Evolutionary conservation across 768 basidiomycete genomes (phyloP), one percentile per base, ranked within the genome.

Genomic region (Tylopilus intermedius): DNA sequence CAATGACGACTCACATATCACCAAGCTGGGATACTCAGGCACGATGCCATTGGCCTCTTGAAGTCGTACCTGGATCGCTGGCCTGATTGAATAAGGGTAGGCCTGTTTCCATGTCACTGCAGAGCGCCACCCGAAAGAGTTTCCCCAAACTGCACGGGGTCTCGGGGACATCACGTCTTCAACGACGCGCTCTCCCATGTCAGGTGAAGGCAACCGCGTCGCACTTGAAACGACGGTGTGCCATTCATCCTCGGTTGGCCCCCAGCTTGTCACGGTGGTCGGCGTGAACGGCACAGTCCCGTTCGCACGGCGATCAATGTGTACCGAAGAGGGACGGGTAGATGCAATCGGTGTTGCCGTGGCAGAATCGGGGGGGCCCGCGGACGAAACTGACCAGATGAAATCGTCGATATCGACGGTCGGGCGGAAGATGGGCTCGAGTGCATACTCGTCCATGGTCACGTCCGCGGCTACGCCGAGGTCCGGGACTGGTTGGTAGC

Each of bases 331-430:
- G 29, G 76, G 67, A 27, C 67, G 72, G 55, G 68, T 68, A 58
- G 71, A 74, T 5, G 72, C 67, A 6, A 71, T 45, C 5, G 72
- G 66, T 4, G 78, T 77, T 27, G 71, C 63, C n/a, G 67, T 65
- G 32, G 72, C 70, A 53, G 67, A 68, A 54, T 72, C 75, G 30
- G 67, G 72, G 18, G 86, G 86, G 9, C 84, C 86, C 1, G 63
- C 65, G 10, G 87, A 86, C 3, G 84, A 80, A 21, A 81, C 73
- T 8, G 85, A 83, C 81, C 84, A 90, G 11, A 72, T 60, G 60
- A 74, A 88, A 58, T 88, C 84, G 37, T 81, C 82, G 29, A 84
- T 64, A 58, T 81, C 75, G 37, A 22, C 21, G 27, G 24, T 48
- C 44, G 53, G 41, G 14, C 2, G 42, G 30, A 39, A 40, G 27